These are phyloP conservation scores for Aspergillus felis DNA, from an alignment of 2,329 filamentous ascomycete genomes.

Conservation along the genomic window DNA sequence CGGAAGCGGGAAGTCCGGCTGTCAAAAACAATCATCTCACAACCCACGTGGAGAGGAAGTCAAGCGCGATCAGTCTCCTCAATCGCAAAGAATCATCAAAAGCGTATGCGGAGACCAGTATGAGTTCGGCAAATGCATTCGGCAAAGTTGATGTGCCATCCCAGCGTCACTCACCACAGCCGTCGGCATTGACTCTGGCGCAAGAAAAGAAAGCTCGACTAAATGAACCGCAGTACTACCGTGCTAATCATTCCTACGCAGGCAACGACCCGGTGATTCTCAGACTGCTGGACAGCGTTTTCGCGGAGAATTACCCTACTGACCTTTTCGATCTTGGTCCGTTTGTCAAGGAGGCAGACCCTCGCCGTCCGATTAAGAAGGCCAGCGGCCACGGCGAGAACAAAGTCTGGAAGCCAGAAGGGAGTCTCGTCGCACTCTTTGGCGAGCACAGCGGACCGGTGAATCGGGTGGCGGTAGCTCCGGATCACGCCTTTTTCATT, in stretches of 20 bases:
- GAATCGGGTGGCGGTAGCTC: constrained; percentile 75
- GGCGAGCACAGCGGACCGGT: constrained; percentile 81
- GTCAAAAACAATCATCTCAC: constrained; percentile 20
- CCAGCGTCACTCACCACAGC: constrained; percentile 34
- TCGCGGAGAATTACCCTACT: constrained; percentile 60
- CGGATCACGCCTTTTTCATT: constrained; percentile 91
- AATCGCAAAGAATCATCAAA: constrained; percentile 57
- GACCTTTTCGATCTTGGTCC: constrained; percentile 70
- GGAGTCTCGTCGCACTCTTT: constrained; percentile 80
- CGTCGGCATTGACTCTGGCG: constrained; percentile 36
- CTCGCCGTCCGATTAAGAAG: constrained; percentile 50
- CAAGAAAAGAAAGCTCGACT: constrained; percentile 26
- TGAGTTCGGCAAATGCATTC: constrained; percentile 60
- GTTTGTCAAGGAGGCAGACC: constrained; percentile 65
- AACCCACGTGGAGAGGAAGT: constrained; percentile 36
- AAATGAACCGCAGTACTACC: constrained; percentile 44
- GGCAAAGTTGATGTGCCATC: constrained; percentile 58
- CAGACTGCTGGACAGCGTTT: constrained; percentile 76
- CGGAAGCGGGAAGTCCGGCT: constrained; percentile 27
- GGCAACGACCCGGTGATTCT: constrained; percentile 67
- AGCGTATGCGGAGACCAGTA: constrained; percentile 61
- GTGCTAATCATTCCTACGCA: constrained; percentile 74
- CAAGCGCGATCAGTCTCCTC: constrained; percentile 59
- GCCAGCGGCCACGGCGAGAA: constrained; percentile 51
- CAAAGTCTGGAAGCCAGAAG: constrained; percentile 76